phyloP scores from a whole-genome alignment of 2,329 filamentous ascomycete genomes.

The Colletotrichum tropicicola region DNA sequence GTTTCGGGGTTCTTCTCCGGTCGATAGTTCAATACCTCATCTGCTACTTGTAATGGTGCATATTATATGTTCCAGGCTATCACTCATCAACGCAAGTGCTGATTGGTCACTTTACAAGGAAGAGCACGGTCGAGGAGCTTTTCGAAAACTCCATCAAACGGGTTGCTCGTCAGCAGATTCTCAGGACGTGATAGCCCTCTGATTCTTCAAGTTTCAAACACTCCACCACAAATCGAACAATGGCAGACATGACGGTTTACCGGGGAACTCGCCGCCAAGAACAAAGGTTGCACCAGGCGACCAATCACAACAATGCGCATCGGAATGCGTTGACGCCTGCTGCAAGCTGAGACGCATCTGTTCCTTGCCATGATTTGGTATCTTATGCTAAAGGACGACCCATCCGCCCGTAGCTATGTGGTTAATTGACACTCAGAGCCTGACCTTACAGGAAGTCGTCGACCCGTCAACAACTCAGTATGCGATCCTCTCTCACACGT shows the following conservation, averaged over 20 bases:
- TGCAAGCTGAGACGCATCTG: no score
- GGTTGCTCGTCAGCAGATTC: no score
- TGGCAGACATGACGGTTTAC: not conserved
- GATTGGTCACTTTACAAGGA: no score
- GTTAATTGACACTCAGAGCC: not conserved
- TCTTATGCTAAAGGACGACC: not conserved
- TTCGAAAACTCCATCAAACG: no score
- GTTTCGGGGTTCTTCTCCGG: no score
- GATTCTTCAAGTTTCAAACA: not conserved
- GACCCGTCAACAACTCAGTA: conserved; percentile 18
- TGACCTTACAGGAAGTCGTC: not conserved
- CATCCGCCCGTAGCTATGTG: not conserved
- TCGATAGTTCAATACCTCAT: no score
- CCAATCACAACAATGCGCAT: not conserved
- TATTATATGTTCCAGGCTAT: no score
- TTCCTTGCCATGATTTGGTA: no score
- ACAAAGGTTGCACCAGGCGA: not conserved
- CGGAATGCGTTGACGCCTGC: no score
- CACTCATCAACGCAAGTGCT: no score
- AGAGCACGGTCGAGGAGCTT: no score
- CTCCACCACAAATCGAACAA: not conserved
- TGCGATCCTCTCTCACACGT: conserved; percentile 37
- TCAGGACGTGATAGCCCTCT: not conserved
- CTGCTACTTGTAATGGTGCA: no score
- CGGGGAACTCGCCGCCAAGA: not conserved